These are phyloP conservation scores for Hypoxylon sp. DNA, from an alignment of 2,329 filamentous ascomycete species.

Conservation along the genomic window DNA sequence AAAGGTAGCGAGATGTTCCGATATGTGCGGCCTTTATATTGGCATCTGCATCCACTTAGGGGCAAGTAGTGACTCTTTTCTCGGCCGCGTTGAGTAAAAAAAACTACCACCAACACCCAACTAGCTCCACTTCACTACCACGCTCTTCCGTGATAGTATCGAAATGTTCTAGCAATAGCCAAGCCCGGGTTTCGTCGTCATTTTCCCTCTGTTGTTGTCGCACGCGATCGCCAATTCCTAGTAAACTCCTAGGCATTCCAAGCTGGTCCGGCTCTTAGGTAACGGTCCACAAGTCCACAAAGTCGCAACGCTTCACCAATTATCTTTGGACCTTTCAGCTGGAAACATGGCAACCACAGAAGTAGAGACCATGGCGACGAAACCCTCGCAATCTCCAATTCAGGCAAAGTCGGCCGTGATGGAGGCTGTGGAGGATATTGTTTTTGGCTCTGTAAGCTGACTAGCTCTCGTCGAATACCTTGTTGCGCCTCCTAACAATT, in stretches of 20 bases:
- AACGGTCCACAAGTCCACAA: conserved; percentile 14
- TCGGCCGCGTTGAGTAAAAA: conserved; percentile 33
- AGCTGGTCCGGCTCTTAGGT: conserved; percentile 21
- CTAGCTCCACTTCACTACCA: conserved; percentile 40
- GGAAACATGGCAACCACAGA: conserved; percentile 51
- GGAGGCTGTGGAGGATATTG: conserved; percentile 87
- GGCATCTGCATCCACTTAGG: conserved; percentile 48
- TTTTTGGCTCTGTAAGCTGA: conserved; percentile 85
- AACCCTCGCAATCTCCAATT: conserved; percentile 39
- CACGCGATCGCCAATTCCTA: conserved; percentile 39
- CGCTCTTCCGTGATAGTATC: conserved; percentile 27
- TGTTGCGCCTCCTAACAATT: conserved; percentile 34
- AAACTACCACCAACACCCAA: conserved; percentile 37
- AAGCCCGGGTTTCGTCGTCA: conserved; percentile 48
- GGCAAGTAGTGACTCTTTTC: conserved; percentile 43
- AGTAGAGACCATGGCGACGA: conserved; percentile 43
- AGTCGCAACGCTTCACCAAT: conserved; percentile 18
- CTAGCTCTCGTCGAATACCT: conserved; percentile 36
- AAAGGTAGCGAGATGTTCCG: conserved; percentile 42
- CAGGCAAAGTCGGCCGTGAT: conserved; percentile 58
- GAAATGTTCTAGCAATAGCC: conserved; percentile 46
- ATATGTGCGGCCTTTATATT: conserved; percentile 29
- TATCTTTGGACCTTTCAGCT: conserved; percentile 21
- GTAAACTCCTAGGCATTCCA: conserved; percentile 8
- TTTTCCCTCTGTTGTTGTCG: conserved; percentile 47